Base-by-base conservation (phyloP, 805 yeast species). In the Candida glaebosa region DNA sequence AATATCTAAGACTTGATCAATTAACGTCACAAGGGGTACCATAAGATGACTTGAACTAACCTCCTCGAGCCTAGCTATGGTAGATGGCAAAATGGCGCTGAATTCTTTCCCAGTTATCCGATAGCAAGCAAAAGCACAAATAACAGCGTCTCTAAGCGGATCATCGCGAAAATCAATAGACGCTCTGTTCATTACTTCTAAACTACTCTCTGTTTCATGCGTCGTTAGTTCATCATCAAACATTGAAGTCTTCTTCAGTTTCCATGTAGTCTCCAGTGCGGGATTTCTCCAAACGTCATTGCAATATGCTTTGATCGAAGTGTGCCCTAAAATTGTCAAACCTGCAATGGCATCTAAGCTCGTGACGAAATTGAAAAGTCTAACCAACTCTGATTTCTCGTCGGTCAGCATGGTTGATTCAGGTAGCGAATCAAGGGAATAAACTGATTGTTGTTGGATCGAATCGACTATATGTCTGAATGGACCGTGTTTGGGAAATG, bases 371-470 rank as follows among this genome's bases (percentile, higher is more conserved):
- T 40, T 42, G 33, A 47, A 38, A 12, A 26, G n/a, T 9, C 33
- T 34, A n/a, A 49, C 26, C 15, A 50, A 20, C 14, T 43, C 25
- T 6, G 40, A 7, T 8, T 38, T 19, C 7, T 41, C 37, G 8
- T 41, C 42, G 4, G 10, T 12, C 15, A 20, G 16, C 10, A 42
- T 24, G 38, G 12, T 31, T 8, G 31, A 2, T 18, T 42, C 43
- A 5, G 32, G 20, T 17, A 46, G 38, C 5, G 45, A 42, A 10
- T 41, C 39, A 14, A 51, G 34, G 16, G 38, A 43, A 22, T 17
- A 26, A 14, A 30, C n/a, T 18, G 40, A 30, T 31, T 54, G 58
- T 37, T 44, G 46, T 4, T 55, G 49, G 26, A 54, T 42, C 2
- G 54, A 43, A n/a, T 35, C 36, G 8, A 44, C 20, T 4, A 50